These are phyloP conservation scores for Neurospora sp. DNA, from an alignment of 495 filamentous ascomycete genomes.

Conservation along the genomic window DNA sequence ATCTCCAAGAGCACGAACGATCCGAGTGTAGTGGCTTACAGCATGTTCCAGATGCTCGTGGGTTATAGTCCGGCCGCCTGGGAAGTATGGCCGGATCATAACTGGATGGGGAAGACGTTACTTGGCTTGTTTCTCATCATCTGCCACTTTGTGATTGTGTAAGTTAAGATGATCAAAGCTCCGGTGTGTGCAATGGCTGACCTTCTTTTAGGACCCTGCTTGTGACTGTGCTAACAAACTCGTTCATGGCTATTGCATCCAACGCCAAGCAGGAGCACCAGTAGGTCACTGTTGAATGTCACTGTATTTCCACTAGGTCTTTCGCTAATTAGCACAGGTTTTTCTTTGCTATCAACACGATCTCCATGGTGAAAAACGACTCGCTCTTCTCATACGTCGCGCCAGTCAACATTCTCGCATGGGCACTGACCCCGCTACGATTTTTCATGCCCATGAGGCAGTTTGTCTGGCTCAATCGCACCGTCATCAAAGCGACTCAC, in stretches of 20 bases:
- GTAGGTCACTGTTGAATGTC: constrained; percentile 16
- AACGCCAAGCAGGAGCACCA: constrained; percentile 91
- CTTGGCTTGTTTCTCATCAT: constrained; percentile 80
- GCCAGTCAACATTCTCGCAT: constrained; percentile 79
- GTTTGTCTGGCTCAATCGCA: constrained; percentile 73
- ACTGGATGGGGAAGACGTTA: constrained; percentile 61
- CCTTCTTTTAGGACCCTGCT: constrained; percentile 53
- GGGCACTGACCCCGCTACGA: constrained; percentile 70
- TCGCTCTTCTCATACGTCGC: constrained; percentile 86
- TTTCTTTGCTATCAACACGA: constrained; percentile 85
- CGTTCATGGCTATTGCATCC: constrained; percentile 85
- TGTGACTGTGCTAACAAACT: constrained; percentile 86
- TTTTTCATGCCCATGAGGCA: constrained; percentile 67
- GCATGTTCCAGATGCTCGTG: constrained; percentile 89
- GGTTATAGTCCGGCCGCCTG: constrained; percentile 52
- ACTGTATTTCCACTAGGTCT: background rate
- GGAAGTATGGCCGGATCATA: constrained; percentile 67
- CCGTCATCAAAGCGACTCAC: constrained; percentile 82
- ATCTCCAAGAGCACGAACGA: constrained; percentile 57
- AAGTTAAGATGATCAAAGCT: constrained; percentile 5
- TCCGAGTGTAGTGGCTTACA: constrained; percentile 64
- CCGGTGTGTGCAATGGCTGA: background rate
- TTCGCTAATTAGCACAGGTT: constrained; percentile 37
- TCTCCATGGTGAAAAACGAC: constrained; percentile 94
- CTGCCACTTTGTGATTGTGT: constrained; percentile 87